Evolutionary conservation across 768 basidiomycete genomes (phyloP).

Genomic region (Pulveroboletus sp.): DNA sequence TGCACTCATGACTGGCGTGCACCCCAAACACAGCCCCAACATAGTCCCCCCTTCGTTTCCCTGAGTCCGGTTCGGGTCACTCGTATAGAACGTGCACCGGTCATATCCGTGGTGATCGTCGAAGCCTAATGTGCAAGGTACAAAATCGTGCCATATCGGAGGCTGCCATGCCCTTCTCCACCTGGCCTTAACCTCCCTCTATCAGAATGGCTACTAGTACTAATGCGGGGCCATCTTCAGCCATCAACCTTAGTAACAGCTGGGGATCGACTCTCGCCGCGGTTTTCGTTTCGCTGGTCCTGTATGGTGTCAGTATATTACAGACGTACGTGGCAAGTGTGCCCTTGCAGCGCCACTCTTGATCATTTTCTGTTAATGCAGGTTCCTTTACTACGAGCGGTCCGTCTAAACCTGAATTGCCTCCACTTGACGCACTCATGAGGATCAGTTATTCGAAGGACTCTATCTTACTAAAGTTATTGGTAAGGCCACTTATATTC

Average conservation of each 20-base stretch:
- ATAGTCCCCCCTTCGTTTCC: no score
- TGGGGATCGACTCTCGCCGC: constrained; percentile 26
- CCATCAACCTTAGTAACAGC: constrained; percentile 7
- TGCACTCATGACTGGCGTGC: no score
- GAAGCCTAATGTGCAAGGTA: constrained; percentile 4
- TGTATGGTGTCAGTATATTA: constrained; percentile 26
- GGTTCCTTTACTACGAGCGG: constrained; percentile 26
- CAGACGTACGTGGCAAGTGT: constrained; percentile 18
- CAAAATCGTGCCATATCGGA: constrained; percentile 5
- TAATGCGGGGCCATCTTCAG: background rate
- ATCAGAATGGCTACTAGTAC: constrained; percentile 11
- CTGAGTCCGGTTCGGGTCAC: no score
- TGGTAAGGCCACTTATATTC: constrained; percentile 7
- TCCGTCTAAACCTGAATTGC: constrained; percentile 8
- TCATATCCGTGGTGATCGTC: constrained; percentile 12
- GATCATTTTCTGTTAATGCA: background rate
- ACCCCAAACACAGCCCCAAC: no score
- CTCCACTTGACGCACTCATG: background rate
- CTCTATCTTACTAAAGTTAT: constrained; percentile 7
- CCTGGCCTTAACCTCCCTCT: background rate
- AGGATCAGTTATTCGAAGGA: constrained; percentile 17
- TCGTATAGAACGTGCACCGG: no score
- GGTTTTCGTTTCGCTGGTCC: constrained; percentile 17
- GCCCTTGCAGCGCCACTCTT: background rate
- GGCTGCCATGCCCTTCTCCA: background rate